Percentiles rank a stretch among this genome's conserved stretches.
These are phyloP conservation scores for Nevesoporus exiguus DNA, from an alignment of 768 basidiomycete genomes.

Conservation along the genomic window DNA sequence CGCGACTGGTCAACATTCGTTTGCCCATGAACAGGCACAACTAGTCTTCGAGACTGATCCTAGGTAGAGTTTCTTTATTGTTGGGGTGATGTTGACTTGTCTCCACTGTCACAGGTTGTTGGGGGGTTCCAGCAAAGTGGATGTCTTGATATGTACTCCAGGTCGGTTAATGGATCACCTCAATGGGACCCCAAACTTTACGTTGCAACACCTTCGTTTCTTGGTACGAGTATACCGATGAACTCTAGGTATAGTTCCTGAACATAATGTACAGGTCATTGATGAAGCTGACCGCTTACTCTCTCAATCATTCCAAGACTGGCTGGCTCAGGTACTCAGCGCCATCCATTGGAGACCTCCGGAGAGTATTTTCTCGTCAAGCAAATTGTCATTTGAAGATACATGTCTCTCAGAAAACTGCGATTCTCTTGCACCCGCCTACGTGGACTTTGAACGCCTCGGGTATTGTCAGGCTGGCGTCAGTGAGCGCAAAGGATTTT, in stretches of 20 bases:
- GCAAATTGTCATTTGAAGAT: conserved; percentile 5
- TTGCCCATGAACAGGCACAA: conserved; percentile 84
- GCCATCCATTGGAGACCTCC: conserved; percentile 52
- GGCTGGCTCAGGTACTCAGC: conserved; percentile 81
- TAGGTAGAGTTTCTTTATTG: conserved; percentile 38
- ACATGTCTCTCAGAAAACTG: not conserved
- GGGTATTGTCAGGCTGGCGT: conserved; percentile 43
- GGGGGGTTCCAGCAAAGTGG: conserved; percentile 89
- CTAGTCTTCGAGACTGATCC: conserved; percentile 60
- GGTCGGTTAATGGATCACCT: conserved; percentile 95
- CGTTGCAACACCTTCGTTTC: conserved; percentile 92
- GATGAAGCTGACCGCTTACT: conserved; percentile 98
- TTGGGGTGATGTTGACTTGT: not conserved
- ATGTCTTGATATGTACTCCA: conserved; percentile 93
- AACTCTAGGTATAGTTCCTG: not conserved
- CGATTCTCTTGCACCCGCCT: conserved; percentile 61
- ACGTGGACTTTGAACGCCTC: conserved; percentile 32
- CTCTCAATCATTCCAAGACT: conserved; percentile 94
- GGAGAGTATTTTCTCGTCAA: not conserved
- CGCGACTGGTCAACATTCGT: conserved; percentile 92
- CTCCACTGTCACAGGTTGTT: conserved; percentile 44
- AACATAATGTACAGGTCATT: conserved; percentile 60
- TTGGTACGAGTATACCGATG: conserved; percentile 51
- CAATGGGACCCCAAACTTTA: conserved; percentile 82
- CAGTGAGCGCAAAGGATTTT: conserved; percentile 54